phyloP scores from a whole-genome alignment of 352 stramenopile genomes.

The Thalassiosira hispida region DNA sequence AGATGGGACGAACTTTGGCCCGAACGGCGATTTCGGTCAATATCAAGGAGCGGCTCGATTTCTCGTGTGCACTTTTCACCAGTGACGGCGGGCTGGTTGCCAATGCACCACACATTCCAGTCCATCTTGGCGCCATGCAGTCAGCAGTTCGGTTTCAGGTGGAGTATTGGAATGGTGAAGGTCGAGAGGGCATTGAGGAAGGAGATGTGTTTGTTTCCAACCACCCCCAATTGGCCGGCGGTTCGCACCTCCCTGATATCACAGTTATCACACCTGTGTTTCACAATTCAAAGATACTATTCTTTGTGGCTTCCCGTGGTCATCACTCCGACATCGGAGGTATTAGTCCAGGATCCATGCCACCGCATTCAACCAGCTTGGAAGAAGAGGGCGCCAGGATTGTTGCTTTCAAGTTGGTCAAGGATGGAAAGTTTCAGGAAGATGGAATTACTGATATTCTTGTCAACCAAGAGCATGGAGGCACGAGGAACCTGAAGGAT shows the following conservation, averaged over 20 bases:
- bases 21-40: slow-evolving; percentile 95
- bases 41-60: slow-evolving; percentile 99
- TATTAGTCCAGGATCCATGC: slow-evolving; percentile 94
- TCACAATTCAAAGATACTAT: slow-evolving; percentile 92
- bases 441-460: slow-evolving; percentile 96
- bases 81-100: slow-evolving; percentile 97
- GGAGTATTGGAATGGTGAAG: slow-evolving; percentile 79
- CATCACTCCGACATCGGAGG: slow-evolving; percentile 98
- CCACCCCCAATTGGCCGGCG: slow-evolving; percentile 97
- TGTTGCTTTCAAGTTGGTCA: slow-evolving; percentile 98
- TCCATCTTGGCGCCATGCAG: slow-evolving; percentile 99
- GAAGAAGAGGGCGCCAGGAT: slow-evolving; percentile 99
- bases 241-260: slow-evolving; percentile 97
- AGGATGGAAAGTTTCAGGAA: slow-evolving; percentile 94
- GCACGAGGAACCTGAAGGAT: slow-evolving; percentile 96
- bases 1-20: slow-evolving; percentile 98
- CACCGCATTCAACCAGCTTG: slow-evolving; percentile 93
- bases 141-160: slow-evolving; percentile 95
- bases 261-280: slow-evolving; percentile 99
- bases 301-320: slow-evolving; percentile 97
- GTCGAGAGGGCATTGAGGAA: slow-evolving; percentile 89
- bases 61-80: slow-evolving; percentile 98
- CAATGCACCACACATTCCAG: slow-evolving; percentile 98
- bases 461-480: slow-evolving; percentile 84
- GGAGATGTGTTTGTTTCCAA: slow-evolving; percentile 99